Base-by-base conservation (phyloP, 2,329 filamentous ascomycete genomes). In the Truncatella angustata region DNA sequence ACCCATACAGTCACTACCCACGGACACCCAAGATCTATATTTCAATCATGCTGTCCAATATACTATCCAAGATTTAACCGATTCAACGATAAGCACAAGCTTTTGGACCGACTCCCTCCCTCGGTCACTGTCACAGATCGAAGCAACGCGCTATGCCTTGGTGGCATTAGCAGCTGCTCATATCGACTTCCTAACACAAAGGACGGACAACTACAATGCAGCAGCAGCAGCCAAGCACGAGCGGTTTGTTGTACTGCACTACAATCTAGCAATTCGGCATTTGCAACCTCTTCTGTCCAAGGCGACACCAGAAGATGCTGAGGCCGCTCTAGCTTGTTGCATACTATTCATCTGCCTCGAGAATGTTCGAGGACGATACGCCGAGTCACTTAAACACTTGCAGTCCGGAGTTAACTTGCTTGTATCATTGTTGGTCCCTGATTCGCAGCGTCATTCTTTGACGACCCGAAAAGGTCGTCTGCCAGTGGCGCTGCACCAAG, bases 291-390 rank as follows among this genome's bases (percentile, higher is more conserved):
- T 44, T n/a, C 4, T 44, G 14, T 44, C 40, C 24, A 44, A 44
- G 12, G 21, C 40, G 18, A 44, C 40, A 28, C 21, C 20, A 18
- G 21, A 12, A 24, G 16, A 44, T 16, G 28, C 14, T 14, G 21
- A 44, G 4, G 24, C 24, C 4, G 24, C 11, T 18, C 11, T 44
- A 24, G 24, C 16, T 18, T 44, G 40, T 26, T 44, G 40, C 12
- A 44, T 44, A 5, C 16, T 44, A 24, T 44, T 44, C 40, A 44
- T 44, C 10, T 44, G 40, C 40, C 14, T 44, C 24, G 40, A 44
- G 12, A 44, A 44, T 26, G 14, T 44, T 16, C 40, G 40, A n/a
- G 40, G 40, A n/a, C 40, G n/a, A n/a, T 44, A 44, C 40, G 21
- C 24, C 12, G 40, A 44, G 21, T 23, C 40, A 6, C 21, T 44